Conservation (phyloP, 306 rosid species). For the Dalbergia oliveri region DNA sequence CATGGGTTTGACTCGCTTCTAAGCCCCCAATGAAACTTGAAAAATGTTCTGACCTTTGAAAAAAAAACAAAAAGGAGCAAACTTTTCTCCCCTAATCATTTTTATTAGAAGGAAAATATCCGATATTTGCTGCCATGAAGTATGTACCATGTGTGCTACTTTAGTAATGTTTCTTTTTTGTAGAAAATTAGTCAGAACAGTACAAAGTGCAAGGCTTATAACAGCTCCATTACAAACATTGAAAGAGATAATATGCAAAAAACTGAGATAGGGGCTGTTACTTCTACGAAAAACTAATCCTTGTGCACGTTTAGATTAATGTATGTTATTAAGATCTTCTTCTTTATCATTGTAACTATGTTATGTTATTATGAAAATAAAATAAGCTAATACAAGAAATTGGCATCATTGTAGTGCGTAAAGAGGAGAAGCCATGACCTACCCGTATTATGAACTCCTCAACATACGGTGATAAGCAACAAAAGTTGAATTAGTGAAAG, state of each 20-base stretch:
- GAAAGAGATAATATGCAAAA: background rate
- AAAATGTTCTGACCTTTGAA: too few relatives aligned
- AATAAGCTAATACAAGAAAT: background rate
- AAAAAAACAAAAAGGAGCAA: too few relatives aligned
- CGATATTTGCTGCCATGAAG: background rate
- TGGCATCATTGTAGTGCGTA: background rate
- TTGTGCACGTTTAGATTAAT: background rate
- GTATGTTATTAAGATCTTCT: too few relatives aligned
- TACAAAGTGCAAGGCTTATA: background rate
- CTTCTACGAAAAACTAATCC: background rate
- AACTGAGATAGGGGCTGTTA: background rate
- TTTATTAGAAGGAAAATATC: too few relatives aligned
- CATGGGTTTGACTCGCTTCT: too few relatives aligned
- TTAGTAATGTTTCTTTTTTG: background rate
- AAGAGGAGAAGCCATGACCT: background rate
- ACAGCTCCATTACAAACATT: background rate
- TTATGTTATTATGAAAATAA: background rate
- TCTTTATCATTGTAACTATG: too few relatives aligned
- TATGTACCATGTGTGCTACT: background rate
- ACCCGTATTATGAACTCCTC: background rate
- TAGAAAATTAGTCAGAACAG: background rate
- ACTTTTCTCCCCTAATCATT: too few relatives aligned
- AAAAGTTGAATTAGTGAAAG: background rate
- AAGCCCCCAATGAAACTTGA: too few relatives aligned
- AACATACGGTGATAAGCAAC: background rate